Base-by-base conservation (phyloP, 129 eudicot species). In the Chrysanthemum lavandulifolium region DNA sequence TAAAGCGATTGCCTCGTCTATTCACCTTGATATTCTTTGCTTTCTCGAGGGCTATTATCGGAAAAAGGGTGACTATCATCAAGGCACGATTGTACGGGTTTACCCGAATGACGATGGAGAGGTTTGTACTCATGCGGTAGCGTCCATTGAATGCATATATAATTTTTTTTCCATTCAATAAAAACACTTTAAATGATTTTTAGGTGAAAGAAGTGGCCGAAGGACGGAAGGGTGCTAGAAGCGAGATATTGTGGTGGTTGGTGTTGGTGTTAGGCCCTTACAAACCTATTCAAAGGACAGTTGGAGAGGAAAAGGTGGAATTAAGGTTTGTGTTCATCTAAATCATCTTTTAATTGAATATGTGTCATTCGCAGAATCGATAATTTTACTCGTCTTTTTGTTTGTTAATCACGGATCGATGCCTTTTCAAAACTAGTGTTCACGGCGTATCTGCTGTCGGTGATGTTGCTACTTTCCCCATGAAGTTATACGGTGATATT, bases 221-320 rank as follows among this genome's bases (percentile, higher is more conserved):
- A 94, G 84, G 98, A 94, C 72, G 98, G 98, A 11, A 84, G 98
- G 82, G 98, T 87, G 75, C 81, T 94, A 53, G 96, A 86, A 71
- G 98, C 98, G n/a, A 14, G 98, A 94, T 76, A 84, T 94, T 59
- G 98, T 94, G 62, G 90, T 94, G 54, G 98, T 94, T 69, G 98
- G 98, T 75, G 98, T 94, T 45, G 97, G 98, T 49, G 98, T 79
- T 40, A 86, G 93, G 72, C 98, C 98, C 96, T 94, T 54, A 94
- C 82, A 15, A 67, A 69, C 14, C 84, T 90, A 31, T 90, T 94
- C 75, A 94, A 94, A 82, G 97, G 98, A n/a, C 97, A 94, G 21
- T 19, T 19, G 21, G 0, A 19, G 21, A 19, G 21, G 27, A 19
- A 19, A 19, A 19, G 21, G 21, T 19, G 21, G 21, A 19, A 19